Conservation (phyloP, 2,329 filamentous ascomycete species). For the Dothidotthia symphoricarpi region DNA sequence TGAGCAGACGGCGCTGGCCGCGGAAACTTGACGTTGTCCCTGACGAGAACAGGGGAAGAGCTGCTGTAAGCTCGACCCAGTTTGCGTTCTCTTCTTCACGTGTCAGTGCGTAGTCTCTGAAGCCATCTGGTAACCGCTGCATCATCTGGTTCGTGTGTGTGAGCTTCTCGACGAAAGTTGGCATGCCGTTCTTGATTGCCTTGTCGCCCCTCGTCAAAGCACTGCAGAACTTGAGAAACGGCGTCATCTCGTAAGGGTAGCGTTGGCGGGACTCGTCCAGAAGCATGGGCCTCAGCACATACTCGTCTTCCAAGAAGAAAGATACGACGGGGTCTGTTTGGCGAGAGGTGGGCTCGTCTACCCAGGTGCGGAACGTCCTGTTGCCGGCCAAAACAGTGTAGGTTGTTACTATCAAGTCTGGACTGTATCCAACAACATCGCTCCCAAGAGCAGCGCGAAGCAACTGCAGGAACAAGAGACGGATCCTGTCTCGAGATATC, state of each 20-base stretch:
- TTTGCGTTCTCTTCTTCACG: slow-evolving; percentile 86
- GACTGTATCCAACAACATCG: slow-evolving; percentile 66
- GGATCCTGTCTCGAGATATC: slow-evolving; percentile 62
- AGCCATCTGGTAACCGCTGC: slow-evolving; percentile 68
- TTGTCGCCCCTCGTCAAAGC: slow-evolving; percentile 55
- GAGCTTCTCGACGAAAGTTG: slow-evolving; percentile 60
- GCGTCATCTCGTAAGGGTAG: slow-evolving; percentile 81
- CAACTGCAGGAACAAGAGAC: slow-evolving; percentile 66
- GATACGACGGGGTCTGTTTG: slow-evolving; percentile 43
- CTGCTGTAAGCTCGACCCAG: slow-evolving; percentile 65
- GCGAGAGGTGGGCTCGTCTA: slow-evolving; percentile 16
- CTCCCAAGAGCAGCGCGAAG: slow-evolving; percentile 63
- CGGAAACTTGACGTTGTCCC: slow-evolving; percentile 14
- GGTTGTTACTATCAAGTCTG: slow-evolving; percentile 66
- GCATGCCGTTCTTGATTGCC: slow-evolving; percentile 50
- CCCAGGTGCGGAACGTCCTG: slow-evolving; percentile 41
- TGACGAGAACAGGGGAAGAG: slow-evolving; percentile 63
- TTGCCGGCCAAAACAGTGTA: slow-evolving; percentile 61
- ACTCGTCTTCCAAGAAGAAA: slow-evolving; percentile 57
- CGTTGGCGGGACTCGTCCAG: slow-evolving; percentile 70
- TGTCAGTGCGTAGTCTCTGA: slow-evolving; percentile 72
- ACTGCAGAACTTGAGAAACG: slow-evolving; percentile 71
- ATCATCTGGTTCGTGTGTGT: slow-evolving; percentile 72
- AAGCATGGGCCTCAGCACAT: slow-evolving; percentile 55
- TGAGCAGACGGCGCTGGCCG: slow-evolving; percentile 26